Evolutionary conservation across 1,284 basidiomycete species (phyloP), one percentile per base, ranked within the genome.

Genomic region (Peniophora sp.): DNA sequence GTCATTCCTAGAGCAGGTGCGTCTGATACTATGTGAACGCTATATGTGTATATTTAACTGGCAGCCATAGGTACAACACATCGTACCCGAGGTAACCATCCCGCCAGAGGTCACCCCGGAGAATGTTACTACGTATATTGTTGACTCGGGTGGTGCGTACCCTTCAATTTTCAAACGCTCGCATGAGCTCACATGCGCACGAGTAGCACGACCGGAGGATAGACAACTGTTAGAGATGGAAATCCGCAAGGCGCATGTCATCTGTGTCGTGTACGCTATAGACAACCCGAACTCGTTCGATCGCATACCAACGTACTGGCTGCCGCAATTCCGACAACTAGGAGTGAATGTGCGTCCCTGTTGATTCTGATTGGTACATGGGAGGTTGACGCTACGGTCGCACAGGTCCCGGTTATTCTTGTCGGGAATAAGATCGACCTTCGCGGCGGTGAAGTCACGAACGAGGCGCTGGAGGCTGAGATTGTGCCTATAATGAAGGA

Each of bases 351-450:
- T 92, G 19, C 27, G 49, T 49, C 34, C 22, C 52, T 51, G 17
- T 47, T 27, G 10, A 36, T n/a, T 36, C 34, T 36, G 34, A 36
- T n/a, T 36, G 34, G 10, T 10, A 10, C n/a, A 10, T 36, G 34
- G 34, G 34, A 10, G 34, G 34, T 55, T 44, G 17, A 44, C 22
- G 34, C 32, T 16, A 11, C 48, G 10, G 34, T 24, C 34, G 12
- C 3, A 1, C 65, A 96, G 89, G 87, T 97, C 9, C 96, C 97
- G 16, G 95, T 98, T 48, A 96, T 99, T 55, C 78, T 99, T 19
- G 93, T 98, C 27, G 96, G 96, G 50, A 99, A 98, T 75, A 99
- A 99, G 74, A 97, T 99, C 52, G 96, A 99, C 68, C 69, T 98
- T 50, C 80, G 96, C 23, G 90, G 91, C 3, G 93, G 92, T 1